A percentile compares a stretch with the other conserved stretches of the same genome.
Evolutionary conservation across 2,329 filamentous ascomycete species (phyloP).

Genomic region (Byssothecium circinans): DNA sequence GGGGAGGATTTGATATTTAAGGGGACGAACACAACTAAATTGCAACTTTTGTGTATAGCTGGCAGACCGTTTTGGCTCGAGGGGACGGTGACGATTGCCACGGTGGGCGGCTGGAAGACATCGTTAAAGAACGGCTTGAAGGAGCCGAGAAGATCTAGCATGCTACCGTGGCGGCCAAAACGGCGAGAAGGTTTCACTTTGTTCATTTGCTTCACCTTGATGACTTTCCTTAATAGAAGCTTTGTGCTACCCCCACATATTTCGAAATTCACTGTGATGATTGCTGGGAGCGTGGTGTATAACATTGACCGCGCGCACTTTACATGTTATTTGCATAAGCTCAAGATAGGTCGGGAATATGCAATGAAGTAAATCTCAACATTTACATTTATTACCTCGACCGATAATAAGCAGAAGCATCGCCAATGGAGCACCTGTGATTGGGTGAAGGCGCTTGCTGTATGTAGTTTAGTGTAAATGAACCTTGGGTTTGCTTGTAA

Average conservation of each 20-base stretch:
- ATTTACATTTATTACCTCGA: no score
- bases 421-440: background rate
- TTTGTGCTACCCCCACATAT: background rate
- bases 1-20: conserved; percentile 42
- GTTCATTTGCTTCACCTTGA: conserved; percentile 15
- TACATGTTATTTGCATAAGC: no score
- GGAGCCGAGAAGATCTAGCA: conserved; percentile 29
- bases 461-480: conserved; percentile 23
- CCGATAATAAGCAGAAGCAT: background rate
- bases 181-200: background rate
- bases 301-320: background rate
- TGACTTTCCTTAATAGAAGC: conserved; percentile 16
- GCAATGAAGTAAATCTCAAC: no score
- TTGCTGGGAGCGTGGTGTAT: background rate
- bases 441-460: background rate
- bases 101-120: conserved; percentile 23
- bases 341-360: no score
- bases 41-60: conserved; percentile 30
- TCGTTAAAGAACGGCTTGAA: conserved; percentile 9
- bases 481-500: background rate
- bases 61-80: conserved; percentile 15
- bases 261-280: background rate
- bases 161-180: conserved; percentile 24
- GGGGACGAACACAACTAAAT: conserved; percentile 44
- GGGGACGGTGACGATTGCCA: conserved; percentile 14